Evolutionary conservation across 176 grass and related monocot genomes (phyloP), one percentile per base, ranked within the genome.

Genomic region (Cenchrus purpureus): DNA sequence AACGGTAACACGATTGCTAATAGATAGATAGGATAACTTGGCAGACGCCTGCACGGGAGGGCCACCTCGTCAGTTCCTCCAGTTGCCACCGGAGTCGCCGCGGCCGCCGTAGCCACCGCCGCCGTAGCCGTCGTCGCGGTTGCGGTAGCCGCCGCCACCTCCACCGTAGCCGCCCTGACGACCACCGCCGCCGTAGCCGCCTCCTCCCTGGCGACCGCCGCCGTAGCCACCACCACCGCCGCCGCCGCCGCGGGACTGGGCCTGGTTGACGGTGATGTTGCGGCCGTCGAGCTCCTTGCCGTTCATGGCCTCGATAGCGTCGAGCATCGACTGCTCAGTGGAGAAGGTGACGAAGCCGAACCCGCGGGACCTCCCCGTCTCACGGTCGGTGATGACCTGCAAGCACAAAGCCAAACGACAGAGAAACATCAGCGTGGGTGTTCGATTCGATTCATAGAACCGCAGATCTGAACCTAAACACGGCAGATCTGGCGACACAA

Each of bases 331-430:
- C 76, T 97, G 70, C 87, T 93, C 89, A 0, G 74, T 54, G 8
- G 84, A 34, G 87, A 97, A 97, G 74, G 95, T 97, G 65, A 97
- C 91, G 77, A 97, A 97, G 67, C 95, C 95, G 19, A 95, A 97
- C 1, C 95, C 95, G 14, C 88, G 89, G 76, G 95, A 97, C 68
- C 95, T 87, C 40, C 95, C 95, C 0, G 95, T 97, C 90, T 97
- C 95, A 69, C 92, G 91, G 77, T 97, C 95, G 78, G 92, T 95
- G 83, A 97, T 97, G 89, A 97, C 91, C 95, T 97, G 86, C 63
- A 16, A 0, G 37, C 37, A 40, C 37, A 40, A 40, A 40, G 3
- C 37, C 37, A 19, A 10, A 6, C 0, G 4, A 4, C 5, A 57
- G 43, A 3, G 1, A 57, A 22, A 22, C 8, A 4, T 61, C 9